phyloP scores from a whole-genome alignment of 192 early-diverging fungal species.

The Geosiphon pyriformis region DNA sequence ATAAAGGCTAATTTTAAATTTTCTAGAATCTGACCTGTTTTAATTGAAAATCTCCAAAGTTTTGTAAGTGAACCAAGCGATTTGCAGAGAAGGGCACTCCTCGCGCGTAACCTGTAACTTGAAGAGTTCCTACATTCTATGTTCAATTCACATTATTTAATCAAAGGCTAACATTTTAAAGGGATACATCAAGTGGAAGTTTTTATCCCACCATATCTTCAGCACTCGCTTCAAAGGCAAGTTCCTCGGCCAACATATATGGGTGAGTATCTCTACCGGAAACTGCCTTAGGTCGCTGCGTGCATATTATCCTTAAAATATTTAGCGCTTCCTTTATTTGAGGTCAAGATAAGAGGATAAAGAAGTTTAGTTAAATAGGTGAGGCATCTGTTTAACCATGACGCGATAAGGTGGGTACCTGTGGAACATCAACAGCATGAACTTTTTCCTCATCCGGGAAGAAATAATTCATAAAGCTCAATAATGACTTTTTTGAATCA shows the following conservation, averaged over 20 bases:
- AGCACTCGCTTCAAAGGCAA: conserved; percentile 57
- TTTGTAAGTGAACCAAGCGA: conserved; percentile 85
- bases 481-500: conserved; percentile 80
- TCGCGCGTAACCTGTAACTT: conserved; percentile 81
- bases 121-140: conserved; percentile 54
- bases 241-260: conserved; percentile 81
- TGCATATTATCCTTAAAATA: conserved; percentile 70
- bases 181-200: no score
- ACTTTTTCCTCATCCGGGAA: conserved; percentile 81
- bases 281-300: conserved; percentile 70
- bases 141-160: no score
- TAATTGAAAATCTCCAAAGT: conserved; percentile 93
- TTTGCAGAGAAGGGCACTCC: conserved; percentile 86
- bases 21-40: conserved; percentile 41
- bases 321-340: conserved; percentile 49
- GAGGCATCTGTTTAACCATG: not conserved
- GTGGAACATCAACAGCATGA: conserved; percentile 50
- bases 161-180: no score
- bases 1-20: conserved; percentile 38
- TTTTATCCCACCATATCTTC: conserved; percentile 32
- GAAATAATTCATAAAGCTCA: conserved; percentile 78
- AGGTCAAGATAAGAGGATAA: not conserved
- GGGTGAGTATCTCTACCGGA: conserved; percentile 83
- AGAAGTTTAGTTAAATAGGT: not conserved
- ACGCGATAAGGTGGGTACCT: conserved; percentile 21